Percentiles rank a stretch among this genome's conserved stretches.
phyloP scores from a whole-genome alignment of 2,329 filamentous ascomycete species.

The Penicillium crustosum region DNA sequence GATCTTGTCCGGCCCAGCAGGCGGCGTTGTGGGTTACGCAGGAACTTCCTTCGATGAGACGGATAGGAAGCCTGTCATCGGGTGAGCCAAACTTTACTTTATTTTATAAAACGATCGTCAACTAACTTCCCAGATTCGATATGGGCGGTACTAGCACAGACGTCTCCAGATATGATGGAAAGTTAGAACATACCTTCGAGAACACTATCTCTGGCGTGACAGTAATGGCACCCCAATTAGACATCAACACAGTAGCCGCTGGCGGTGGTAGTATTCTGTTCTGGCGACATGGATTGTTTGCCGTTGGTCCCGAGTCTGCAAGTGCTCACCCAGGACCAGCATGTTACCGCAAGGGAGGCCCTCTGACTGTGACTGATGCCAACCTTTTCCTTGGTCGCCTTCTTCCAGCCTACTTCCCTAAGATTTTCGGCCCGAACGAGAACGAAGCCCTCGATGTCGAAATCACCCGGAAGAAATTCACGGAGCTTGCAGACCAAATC shows the following conservation, averaged over 20 bases:
- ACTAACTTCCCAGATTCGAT: conserved; percentile 59
- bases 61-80: conserved; percentile 74
- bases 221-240: conserved; percentile 85
- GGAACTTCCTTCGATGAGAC: conserved; percentile 79
- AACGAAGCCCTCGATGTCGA: conserved; percentile 75
- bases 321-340: conserved; percentile 88
- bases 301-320: conserved; percentile 88
- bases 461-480: conserved; percentile 59
- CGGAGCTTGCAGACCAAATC: conserved; percentile 74
- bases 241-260: conserved; percentile 93
- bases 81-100: not conserved
- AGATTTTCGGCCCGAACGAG: conserved; percentile 90
- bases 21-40: conserved; percentile 86
- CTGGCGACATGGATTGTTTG: conserved; percentile 86
- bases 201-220: conserved; percentile 92
- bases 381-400: conserved; percentile 85
- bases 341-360: conserved; percentile 89
- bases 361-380: conserved; percentile 86
- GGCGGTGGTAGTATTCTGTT: conserved; percentile 71
- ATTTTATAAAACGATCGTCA: not conserved
- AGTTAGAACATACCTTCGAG: conserved; percentile 91
- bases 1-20: conserved; percentile 85
- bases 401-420: conserved; percentile 89
- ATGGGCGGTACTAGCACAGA: conserved; percentile 95
- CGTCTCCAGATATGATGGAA: conserved; percentile 78